Base-by-base conservation (phyloP, 441 rosid species). In the Erysimum pusillum region DNA sequence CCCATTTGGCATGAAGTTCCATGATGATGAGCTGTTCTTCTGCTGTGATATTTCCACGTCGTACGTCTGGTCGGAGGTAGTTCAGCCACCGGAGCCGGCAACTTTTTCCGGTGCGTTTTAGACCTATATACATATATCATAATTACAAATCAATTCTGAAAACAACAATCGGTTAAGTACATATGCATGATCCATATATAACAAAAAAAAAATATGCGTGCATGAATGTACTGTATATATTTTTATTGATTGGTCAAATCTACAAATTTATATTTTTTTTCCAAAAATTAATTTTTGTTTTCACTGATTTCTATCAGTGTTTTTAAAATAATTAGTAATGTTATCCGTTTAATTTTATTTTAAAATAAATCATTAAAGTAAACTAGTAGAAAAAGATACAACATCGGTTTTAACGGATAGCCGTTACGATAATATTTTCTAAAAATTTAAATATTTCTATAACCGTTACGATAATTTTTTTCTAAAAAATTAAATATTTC, bases 71-170 rank as follows among this genome's bases (percentile, higher is more conserved):
- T 14, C 83, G 76, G 48, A 89, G 87, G 62, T 87, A 87, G 57
- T 89, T 89, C 72, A 86, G 53, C 93, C 93, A 89, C 46, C 93
- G 67, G 6, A 89, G 77, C 42, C 93, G 80, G 72, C 91, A 89
- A 79, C 93, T 87, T 78, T 89, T 89, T 38, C 93, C 93, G 46
- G 86, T 79, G 73, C 91, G 85, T 58, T 81, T 65, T 44, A 89
- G 62, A 34, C 91, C 93, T 72, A 51, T 49, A 36, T 17, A 7
- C 35, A 39, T 52, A n/a, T 71, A 31, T 7, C 31, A 49, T 20
- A 1, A 31, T 12, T 18, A 49, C n/a, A 22, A 45, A 45, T 25
- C 32, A 36, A 3, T 7, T 36, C 38, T 22, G 17, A 39, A 68
- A 54, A n/a, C 3, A 13, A 22, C 7, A 35, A 5, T 67, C 25